A percentile compares a stretch with the other conserved stretches of the same genome.
These are phyloP conservation scores for Suillus bovinus DNA, from an alignment of 768 basidiomycete species.

Conservation along the genomic window DNA sequence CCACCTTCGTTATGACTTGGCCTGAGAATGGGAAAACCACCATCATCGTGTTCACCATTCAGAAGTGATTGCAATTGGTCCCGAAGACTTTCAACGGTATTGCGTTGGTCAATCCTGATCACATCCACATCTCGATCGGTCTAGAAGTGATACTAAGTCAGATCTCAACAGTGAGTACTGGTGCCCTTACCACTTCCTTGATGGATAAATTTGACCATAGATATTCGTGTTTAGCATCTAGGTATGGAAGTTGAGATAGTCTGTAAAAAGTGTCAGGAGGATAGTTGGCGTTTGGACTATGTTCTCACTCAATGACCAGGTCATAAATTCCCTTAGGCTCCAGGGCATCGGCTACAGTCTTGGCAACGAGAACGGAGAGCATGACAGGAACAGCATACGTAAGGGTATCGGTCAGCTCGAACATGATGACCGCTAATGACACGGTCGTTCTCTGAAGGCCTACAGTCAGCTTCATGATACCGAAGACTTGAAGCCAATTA, in stretches of 20 bases:
- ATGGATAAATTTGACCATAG: constrained; percentile 80
- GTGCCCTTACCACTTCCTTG: constrained; percentile 67
- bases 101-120: constrained; percentile 69
- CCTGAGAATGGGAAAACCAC: constrained; percentile 85
- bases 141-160: constrained; percentile 36
- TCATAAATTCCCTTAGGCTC: constrained; percentile 94
- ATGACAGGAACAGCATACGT: constrained; percentile 92
- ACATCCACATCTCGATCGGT: constrained; percentile 64
- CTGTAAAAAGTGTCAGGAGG: constrained; percentile 29
- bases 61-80: constrained; percentile 65
- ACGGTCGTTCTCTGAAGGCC: constrained; percentile 74
- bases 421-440: constrained; percentile 94
- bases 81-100: constrained; percentile 77
- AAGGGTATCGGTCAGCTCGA: constrained; percentile 91
- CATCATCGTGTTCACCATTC: constrained; percentile 64
- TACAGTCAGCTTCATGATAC: constrained; percentile 9
- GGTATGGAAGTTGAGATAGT: constrained; percentile 85
- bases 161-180: not conserved
- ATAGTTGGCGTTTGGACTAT: not conserved
- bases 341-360: constrained; percentile 34
- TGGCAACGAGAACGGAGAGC: constrained; percentile 74
- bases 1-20: constrained; percentile 44
- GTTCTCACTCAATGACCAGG: constrained; percentile 78
- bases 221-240: constrained; percentile 90
- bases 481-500: constrained; percentile 10